Base-by-base conservation (phyloP, 106 monocot genomes). In the Iris macrosiphon region DNA sequence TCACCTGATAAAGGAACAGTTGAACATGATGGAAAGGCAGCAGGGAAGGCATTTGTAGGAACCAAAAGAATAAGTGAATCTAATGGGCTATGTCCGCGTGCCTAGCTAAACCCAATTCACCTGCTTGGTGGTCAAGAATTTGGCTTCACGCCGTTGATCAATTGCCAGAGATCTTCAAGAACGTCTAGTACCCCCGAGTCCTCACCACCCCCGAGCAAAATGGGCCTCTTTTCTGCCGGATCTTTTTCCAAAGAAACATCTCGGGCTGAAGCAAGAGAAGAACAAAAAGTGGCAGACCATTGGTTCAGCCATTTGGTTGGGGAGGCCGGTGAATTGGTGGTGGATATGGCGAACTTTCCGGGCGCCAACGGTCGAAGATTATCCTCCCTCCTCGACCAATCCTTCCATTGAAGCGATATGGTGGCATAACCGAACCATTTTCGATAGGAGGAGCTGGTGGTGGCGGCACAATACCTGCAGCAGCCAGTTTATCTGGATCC, bases 341-440 rank as follows among this genome's bases (percentile, higher is more conserved):
- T 6, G 31, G 20, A 24, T 34, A 39, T 12, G 48, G 41, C 3
- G 59, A 26, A 60, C 49, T 61, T 25, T 61, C 54, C 13, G 85
- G 78, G 49, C 69, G 79, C 66, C 79, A 79, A 16, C 98, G 64
- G 53, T 99, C 98, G 21, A 99, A 91, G 58, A 99, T 69, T 30
- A 99, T 84, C 23, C 98, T 83, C 7, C 98, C 98, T 43, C 98
- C 98, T 49, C 98, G 71, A 2, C 98, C 98, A 16, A 99, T 91
- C 64, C 98, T 77, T 19, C 84, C 86, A 40, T 60, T 77, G 30
- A 73, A 87, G 6, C 68, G 72, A 45, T 72, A 92, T 21, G 70
- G 61, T 17, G 96, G 85, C 4, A 34, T 23, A 0, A 40, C 31
- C 9, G 79, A 60, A 6, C 87, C 79, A 68, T 83, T 70, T 66